These are phyloP conservation scores for Poa pratensis DNA, from an alignment of 176 grass and related monocot species.

Conservation along the genomic window DNA sequence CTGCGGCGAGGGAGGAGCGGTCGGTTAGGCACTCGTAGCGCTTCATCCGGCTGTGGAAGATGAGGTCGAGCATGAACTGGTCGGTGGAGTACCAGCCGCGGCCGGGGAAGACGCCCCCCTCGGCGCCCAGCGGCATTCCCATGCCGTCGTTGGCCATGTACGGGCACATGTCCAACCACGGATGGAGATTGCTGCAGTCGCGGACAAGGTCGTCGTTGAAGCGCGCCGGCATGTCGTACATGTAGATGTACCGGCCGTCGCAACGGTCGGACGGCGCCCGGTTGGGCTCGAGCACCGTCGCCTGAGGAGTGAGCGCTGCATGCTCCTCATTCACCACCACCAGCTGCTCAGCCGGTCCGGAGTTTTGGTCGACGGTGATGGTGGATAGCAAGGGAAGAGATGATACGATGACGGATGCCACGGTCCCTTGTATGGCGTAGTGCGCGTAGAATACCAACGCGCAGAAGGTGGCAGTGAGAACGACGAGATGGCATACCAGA, in stretches of 20 bases:
- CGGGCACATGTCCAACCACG: slow-evolving; percentile 83
- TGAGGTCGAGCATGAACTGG: slow-evolving; percentile 74
- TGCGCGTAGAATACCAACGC: slow-evolving; percentile 29
- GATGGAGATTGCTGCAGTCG: slow-evolving; percentile 56
- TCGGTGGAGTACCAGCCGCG: slow-evolving; percentile 75
- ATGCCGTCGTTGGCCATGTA: slow-evolving; percentile 77
- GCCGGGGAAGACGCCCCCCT: slow-evolving; percentile 59
- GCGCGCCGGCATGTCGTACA: slow-evolving; percentile 66
- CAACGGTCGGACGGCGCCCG: slow-evolving; percentile 44
- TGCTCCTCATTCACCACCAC: background rate
- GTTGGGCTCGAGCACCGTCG: background rate
- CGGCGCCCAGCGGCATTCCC: slow-evolving; percentile 52
- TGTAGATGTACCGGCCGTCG: slow-evolving; percentile 74
- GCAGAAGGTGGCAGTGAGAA: slow-evolving; percentile 20
- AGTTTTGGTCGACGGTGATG: background rate
- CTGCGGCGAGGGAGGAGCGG: slow-evolving; percentile 60
- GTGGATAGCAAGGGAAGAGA: background rate
- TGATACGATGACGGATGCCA: slow-evolving; percentile 5
- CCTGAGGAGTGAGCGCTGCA: slow-evolving; percentile 40
- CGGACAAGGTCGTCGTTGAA: slow-evolving; percentile 78
- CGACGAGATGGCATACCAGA: background rate
- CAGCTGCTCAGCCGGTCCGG: background rate
- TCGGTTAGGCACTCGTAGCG: slow-evolving; percentile 85
- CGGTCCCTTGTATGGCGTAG: background rate
- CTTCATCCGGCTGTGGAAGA: slow-evolving; percentile 77